phyloP scores from a whole-genome alignment of 2,329 filamentous ascomycete species.

The Botrytis squamosa region DNA sequence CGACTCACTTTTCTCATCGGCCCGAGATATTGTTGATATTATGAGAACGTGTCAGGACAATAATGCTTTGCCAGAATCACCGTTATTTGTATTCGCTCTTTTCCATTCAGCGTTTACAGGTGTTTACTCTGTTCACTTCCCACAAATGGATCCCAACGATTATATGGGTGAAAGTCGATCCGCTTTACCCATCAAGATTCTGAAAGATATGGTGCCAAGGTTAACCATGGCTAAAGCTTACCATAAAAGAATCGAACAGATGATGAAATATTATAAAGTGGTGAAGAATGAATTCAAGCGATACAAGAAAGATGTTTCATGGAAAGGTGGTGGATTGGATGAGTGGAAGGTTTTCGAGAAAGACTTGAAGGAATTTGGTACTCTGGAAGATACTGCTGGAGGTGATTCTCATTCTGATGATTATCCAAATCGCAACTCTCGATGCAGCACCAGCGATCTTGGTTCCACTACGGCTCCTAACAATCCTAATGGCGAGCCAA shows the following conservation, averaged over 20 bases:
- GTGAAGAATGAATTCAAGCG: conserved; percentile 49
- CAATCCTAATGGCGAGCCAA: conserved; percentile 33
- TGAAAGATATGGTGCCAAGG: conserved; percentile 51
- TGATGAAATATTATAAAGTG: conserved; percentile 52
- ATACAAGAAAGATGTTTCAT: conserved; percentile 27
- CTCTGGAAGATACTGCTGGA: conserved; percentile 28
- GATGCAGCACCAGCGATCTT: conserved; percentile 36
- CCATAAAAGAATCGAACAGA: conserved; percentile 51
- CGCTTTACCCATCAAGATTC: conserved; percentile 49
- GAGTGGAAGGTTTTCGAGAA: conserved; percentile 53
- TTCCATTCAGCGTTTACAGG: conserved; percentile 66
- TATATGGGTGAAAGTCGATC: conserved; percentile 47
- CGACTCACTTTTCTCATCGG: conserved; percentile 60
- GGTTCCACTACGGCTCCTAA: conserved; percentile 22
- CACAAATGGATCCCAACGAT: conserved; percentile 61
- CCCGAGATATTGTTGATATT: conserved; percentile 62
- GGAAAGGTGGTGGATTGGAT: conserved; percentile 52
- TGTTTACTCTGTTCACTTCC: conserved; percentile 66
- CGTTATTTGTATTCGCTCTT: conserved; percentile 64
- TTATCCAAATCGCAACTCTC: conserved; percentile 27
- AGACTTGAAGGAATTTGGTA: conserved; percentile 55
- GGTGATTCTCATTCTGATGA: conserved; percentile 34
- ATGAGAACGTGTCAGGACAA: conserved; percentile 60
- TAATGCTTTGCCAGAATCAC: conserved; percentile 62
- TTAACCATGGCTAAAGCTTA: conserved; percentile 59